Evolutionary conservation across 164 flowering plant genomes (phyloP).

Genomic region (Houttuynia cordata): DNA sequence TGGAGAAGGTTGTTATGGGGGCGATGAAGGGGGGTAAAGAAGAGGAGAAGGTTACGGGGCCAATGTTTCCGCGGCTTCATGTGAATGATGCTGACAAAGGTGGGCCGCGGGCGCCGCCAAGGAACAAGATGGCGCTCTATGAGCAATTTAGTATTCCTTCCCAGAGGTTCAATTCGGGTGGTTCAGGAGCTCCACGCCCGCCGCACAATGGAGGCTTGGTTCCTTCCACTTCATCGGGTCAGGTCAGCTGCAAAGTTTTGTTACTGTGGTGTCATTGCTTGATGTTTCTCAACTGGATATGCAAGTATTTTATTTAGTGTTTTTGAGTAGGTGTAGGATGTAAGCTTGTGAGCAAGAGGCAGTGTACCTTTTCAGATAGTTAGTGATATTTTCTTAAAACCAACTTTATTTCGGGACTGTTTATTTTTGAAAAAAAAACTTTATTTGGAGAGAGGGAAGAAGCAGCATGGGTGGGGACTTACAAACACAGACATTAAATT

Average conservation of each 20-base stretch:
- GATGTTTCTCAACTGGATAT: neutral
- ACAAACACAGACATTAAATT: no score
- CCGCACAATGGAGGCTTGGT: conserved; percentile 17
- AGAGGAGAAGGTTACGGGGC: conserved; percentile 30
- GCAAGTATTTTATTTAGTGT: no score
- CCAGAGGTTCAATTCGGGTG: conserved; percentile 35
- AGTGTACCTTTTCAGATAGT: no score
- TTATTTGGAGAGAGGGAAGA: no score
- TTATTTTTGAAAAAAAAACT: no score
- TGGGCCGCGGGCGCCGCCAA: conserved; percentile 82
- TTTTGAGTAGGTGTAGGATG: no score
- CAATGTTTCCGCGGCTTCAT: conserved; percentile 81
- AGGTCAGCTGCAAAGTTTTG: conserved; percentile 27
- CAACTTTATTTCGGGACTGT: no score
- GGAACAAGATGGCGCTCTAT: conserved; percentile 89
- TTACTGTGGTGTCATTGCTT: no score
- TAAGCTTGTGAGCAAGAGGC: no score
- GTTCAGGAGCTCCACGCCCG: conserved; percentile 18
- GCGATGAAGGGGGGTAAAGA: conserved; percentile 46
- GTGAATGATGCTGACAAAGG: conserved; percentile 76
- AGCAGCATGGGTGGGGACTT: no score
- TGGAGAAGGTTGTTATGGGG: neutral
- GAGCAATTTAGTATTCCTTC: conserved; percentile 65
- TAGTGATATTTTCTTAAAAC: no score
- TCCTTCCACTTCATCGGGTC: conserved; percentile 29